These are phyloP conservation scores for Colletotrichum chrysophilum DNA, from an alignment of 2,329 filamentous ascomycete genomes.

Conservation along the genomic window DNA sequence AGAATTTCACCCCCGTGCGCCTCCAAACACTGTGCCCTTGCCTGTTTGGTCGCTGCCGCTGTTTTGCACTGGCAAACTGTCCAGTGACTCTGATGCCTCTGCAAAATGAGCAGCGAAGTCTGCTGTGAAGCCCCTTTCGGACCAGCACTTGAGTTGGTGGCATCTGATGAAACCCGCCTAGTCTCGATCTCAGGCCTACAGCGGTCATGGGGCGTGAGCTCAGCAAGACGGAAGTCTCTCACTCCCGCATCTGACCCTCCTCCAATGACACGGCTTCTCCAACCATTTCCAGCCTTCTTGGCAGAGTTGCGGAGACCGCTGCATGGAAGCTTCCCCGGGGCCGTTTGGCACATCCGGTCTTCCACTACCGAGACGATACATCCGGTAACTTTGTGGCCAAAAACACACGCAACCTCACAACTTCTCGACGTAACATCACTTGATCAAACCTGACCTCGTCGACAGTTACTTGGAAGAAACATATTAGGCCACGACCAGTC, in stretches of 20 bases:
- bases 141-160: conserved; percentile 37
- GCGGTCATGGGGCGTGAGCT: background rate
- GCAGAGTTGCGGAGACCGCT: conserved; percentile 6
- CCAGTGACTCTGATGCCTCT: conserved; percentile 22
- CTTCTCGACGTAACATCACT: background rate
- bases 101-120: conserved; percentile 42
- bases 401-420: background rate
- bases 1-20: conserved; percentile 11
- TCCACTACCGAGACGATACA: conserved; percentile 23
- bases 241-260: conserved; percentile 2
- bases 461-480: background rate
- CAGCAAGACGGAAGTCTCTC: background rate
- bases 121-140: conserved; percentile 42
- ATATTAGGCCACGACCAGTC: conserved; percentile 6
- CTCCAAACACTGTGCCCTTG: conserved; percentile 24
- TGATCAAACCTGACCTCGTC: background rate
- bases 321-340: conserved; percentile 22
- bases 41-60: conserved; percentile 43
- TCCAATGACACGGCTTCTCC: background rate
- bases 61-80: conserved; percentile 48
- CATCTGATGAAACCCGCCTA: conserved; percentile 43
- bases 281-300: background rate
- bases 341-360: conserved; percentile 26
- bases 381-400: background rate
- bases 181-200: conserved; percentile 35